Base-by-base conservation (phyloP, 2,329 filamentous ascomycete genomes). In the Lasiodiplodia sp. region DNA sequence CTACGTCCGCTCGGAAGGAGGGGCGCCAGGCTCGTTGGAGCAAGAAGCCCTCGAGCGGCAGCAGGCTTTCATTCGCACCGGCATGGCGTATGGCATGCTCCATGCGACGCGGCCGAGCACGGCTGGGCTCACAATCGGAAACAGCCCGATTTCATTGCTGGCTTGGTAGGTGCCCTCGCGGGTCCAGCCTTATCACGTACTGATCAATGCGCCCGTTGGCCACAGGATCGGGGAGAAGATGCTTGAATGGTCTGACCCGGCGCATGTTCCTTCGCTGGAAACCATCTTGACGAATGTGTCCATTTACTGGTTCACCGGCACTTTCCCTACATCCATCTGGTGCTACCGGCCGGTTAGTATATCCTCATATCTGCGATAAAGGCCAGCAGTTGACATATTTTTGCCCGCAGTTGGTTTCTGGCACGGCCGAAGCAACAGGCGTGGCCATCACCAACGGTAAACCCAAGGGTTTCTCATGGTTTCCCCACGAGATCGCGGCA, bases 31-130 rank as follows among this genome's bases (percentile, higher is more conserved):
- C 31, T n/a, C 65, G 69, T 75, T 53, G 6, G 84, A 87, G 70
- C 72, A 80, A 68, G 70, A 75, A 10, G 79, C 78, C 0, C 21
- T 86, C 2, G 65, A 78, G 31, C 76, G 81, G 6, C 77, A 75
- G 1, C 66, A 77, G 2, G 74, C 78, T 3, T 88, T 85, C 74
- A 66, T 71, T 2, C 68, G 74, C 0, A 77, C 73, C 2, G 87
- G 85, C 0, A 74, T 71, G 12, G 86, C 82, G 0, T 91, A 89
- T 72, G 81, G 82, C 0, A 64, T 79, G 0, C 81, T 85, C 73
- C 88, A 90, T 66, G 85, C 79, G 1, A 87, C 86, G 0, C 77
- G 84, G 10, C 85, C 88, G 0, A 80, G 82, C 0, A 90, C 88
- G 0, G 85, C 89, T 55, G 87, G 87, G 0, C 79, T 88, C 5